A percentile compares a stretch with the other conserved stretches of the same genome.
Conservation (phyloP, 129 eudicot genomes). For the Logfia minima region DNA sequence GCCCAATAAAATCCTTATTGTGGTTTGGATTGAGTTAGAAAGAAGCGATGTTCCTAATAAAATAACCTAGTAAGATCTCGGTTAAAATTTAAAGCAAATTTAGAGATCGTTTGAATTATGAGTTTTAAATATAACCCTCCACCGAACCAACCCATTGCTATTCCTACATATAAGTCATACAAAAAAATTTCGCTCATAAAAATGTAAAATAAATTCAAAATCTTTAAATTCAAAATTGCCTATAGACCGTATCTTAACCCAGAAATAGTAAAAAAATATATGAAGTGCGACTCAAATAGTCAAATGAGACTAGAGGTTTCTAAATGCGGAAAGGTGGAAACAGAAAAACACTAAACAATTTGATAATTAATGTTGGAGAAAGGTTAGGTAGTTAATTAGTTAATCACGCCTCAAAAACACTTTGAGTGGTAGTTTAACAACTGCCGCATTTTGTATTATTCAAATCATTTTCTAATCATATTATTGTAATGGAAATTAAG, state of each 20-base stretch:
- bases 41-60: too few species aligned
- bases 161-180: too few species aligned
- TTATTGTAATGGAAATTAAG: too few species aligned
- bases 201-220: not conserved
- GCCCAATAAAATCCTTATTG: too few species aligned
- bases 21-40: too few species aligned
- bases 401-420: constrained; percentile 21
- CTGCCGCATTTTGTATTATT: constrained; percentile 23
- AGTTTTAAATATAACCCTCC: too few species aligned
- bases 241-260: constrained; percentile 8
- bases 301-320: constrained; percentile 24
- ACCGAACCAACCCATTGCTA: too few species aligned
- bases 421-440: constrained; percentile 32
- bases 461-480: not conserved
- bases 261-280: not conserved
- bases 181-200: too few species aligned
- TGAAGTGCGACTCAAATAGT: not conserved
- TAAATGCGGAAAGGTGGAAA: constrained; percentile 20
- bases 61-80: too few species aligned
- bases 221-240: not conserved
- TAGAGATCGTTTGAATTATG: too few species aligned
- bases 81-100: too few species aligned
- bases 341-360: constrained; percentile 24
- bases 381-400: constrained; percentile 34
- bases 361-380: constrained; percentile 19